phyloP scores from a whole-genome alignment of 2,329 filamentous ascomycete genomes.

The Hypoxylon sp. region DNA sequence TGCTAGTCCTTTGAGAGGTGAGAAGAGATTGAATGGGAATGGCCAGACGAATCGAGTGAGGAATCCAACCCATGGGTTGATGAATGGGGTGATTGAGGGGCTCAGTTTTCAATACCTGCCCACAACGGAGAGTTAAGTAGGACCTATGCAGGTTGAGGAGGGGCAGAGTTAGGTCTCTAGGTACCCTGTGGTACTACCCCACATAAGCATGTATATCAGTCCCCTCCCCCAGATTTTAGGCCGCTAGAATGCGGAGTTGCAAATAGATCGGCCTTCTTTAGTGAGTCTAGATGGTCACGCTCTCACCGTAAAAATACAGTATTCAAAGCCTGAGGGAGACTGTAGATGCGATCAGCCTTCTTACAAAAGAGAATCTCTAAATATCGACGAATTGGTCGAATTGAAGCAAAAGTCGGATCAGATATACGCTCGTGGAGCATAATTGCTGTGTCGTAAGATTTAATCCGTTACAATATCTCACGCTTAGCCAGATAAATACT shows the following conservation, averaged over 20 bases:
- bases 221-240: constrained; percentile 53
- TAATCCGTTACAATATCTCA: constrained; percentile 2
- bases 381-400: background rate
- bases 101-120: constrained; percentile 45
- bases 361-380: constrained; percentile 4
- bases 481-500: constrained; percentile 8
- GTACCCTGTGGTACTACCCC: constrained; percentile 41
- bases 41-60: constrained; percentile 44
- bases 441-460: constrained; percentile 4
- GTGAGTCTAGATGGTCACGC: constrained; percentile 44
- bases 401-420: background rate
- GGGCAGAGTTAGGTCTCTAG: constrained; percentile 30
- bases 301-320: constrained; percentile 41
- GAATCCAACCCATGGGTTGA: constrained; percentile 48
- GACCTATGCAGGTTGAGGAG: constrained; percentile 33
- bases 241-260: constrained; percentile 35
- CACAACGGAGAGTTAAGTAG: constrained; percentile 41
- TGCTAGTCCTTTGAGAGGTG: constrained; percentile 35
- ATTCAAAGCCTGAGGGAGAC: constrained; percentile 11
- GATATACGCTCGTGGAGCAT: constrained; percentile 1
- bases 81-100: constrained; percentile 51
- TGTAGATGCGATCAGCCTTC: constrained; percentile 21
- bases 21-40: constrained; percentile 41
- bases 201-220: constrained; percentile 36
- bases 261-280: constrained; percentile 45